Percentiles rank a stretch among this genome's conserved stretches.
Conservation (phyloP, 805 yeast genomes). For the Candida krabiensis region DNA sequence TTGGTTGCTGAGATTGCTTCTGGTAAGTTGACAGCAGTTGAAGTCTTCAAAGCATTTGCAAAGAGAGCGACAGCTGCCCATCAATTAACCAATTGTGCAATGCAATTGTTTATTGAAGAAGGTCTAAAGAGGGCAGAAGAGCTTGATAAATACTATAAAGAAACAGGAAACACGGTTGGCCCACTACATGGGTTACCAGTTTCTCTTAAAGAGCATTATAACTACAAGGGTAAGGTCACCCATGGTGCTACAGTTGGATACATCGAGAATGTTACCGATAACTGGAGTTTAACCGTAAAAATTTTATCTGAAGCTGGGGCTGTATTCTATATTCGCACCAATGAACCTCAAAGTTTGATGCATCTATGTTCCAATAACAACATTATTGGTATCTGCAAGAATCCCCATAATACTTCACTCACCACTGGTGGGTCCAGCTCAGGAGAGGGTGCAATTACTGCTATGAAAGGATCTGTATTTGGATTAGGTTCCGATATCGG, state of each 20-base stretch:
- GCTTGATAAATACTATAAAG: conserved; percentile 48
- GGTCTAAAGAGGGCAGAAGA: conserved; percentile 49
- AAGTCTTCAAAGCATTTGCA: conserved; percentile 46
- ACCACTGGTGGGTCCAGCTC: conserved; percentile 57
- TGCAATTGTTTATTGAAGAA: conserved; percentile 46
- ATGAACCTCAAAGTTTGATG: conserved; percentile 56
- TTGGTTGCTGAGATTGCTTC: conserved; percentile 36
- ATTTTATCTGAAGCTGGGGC: conserved; percentile 53
- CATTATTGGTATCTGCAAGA: conserved; percentile 49
- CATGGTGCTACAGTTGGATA: conserved; percentile 48
- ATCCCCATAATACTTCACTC: conserved; percentile 47
- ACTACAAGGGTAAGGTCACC: conserved; percentile 50
- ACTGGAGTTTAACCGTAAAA: conserved; percentile 41
- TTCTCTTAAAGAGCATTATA: conserved; percentile 59
- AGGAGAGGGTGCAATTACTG: conserved; percentile 52
- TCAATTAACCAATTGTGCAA: conserved; percentile 49
- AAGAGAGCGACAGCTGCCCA: conserved; percentile 50
- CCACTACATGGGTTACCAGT: conserved; percentile 66
- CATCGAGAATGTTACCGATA: conserved; percentile 39
- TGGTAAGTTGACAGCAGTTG: conserved; percentile 41
- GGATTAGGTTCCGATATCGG: conserved; percentile 51
- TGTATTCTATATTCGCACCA: conserved; percentile 55
- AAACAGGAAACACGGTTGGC: conserved; percentile 49
- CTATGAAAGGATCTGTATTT: conserved; percentile 45
- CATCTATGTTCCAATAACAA: conserved; percentile 57